phyloP scores from a whole-genome alignment of 352 stramenopile genomes.

The Elongisporangium anandrum region DNA sequence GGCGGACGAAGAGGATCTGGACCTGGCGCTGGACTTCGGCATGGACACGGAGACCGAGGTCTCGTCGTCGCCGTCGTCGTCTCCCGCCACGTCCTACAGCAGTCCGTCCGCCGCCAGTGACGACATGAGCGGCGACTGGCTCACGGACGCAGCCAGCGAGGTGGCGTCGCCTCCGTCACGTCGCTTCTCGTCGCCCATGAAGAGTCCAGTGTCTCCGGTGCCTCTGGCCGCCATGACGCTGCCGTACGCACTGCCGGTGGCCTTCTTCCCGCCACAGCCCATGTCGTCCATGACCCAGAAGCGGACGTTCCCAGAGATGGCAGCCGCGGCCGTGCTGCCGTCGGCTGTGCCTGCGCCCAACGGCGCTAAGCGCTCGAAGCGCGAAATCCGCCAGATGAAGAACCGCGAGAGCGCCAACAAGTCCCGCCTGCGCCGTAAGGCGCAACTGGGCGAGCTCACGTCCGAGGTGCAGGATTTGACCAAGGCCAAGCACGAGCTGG shows the following conservation, averaged over 20 bases:
- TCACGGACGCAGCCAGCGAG: conserved; percentile 39
- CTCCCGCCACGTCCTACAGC: conserved; percentile 6
- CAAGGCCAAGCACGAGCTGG: conserved; percentile 62
- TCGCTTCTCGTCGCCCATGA: neutral
- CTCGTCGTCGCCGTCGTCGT: neutral
- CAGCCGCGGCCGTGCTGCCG: conserved; percentile 13
- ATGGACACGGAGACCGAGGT: neutral
- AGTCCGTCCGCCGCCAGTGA: conserved; percentile 18
- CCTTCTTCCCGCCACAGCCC: conserved; percentile 37
- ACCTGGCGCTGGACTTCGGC: neutral
- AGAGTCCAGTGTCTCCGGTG: conserved; percentile 6
- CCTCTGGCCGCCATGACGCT: conserved; percentile 21
- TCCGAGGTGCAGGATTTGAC: conserved; percentile 58
- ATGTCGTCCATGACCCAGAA: conserved; percentile 39
- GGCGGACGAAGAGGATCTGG: conserved; percentile 11
- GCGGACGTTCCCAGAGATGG: conserved; percentile 35
- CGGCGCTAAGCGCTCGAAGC: conserved; percentile 66
- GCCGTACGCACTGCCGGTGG: conserved; percentile 60
- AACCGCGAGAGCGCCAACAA: conserved; percentile 85
- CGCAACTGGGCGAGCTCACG: conserved; percentile 54
- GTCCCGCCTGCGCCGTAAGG: conserved; percentile 67
- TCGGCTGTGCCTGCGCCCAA: conserved; percentile 12
- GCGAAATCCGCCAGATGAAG: conserved; percentile 84
- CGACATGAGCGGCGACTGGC: conserved; percentile 26
- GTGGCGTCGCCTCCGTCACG: conserved; percentile 34